phyloP scores from a whole-genome alignment of 2,329 filamentous ascomycete species.

The Neopestalotiopsis clavispora region DNA sequence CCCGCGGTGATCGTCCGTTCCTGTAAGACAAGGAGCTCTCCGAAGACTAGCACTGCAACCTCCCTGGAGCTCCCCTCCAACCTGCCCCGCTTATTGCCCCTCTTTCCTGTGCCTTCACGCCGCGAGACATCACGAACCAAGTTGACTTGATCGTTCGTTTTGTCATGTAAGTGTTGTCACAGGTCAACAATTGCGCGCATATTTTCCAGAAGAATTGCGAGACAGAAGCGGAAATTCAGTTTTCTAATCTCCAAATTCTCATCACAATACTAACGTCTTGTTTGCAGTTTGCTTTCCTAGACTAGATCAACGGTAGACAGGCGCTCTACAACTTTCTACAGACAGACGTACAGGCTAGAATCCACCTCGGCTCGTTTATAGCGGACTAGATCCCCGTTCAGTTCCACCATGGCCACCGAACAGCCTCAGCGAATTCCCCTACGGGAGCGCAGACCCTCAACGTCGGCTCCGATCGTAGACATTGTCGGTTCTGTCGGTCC shows the following conservation, averaged over 20 bases:
- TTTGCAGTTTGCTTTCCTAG: constrained; percentile 5
- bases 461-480: constrained; percentile 76
- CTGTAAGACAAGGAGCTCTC: background rate
- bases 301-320: constrained; percentile 6
- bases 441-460: constrained; percentile 82
- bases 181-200: background rate
- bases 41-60: background rate
- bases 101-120: background rate
- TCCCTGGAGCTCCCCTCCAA: constrained; percentile 1
- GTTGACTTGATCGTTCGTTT: background rate
- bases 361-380: background rate
- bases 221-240: background rate
- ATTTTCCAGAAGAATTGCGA: background rate
- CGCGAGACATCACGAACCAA: background rate
- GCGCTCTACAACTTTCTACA: background rate
- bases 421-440: constrained; percentile 45
- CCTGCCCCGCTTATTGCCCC: constrained; percentile 3
- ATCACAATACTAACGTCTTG: background rate
- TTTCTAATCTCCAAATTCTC: background rate
- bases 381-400: constrained; percentile 6
- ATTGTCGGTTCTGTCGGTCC: constrained; percentile 87
- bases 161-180: constrained; percentile 1
- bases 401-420: constrained; percentile 34
- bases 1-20: constrained; percentile 17
- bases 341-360: constrained; percentile 1